Percentiles rank a stretch among this genome's conserved stretches.
phyloP scores from a whole-genome alignment of 352 stramenopile species.

The Elongisporangium prolatum region DNA sequence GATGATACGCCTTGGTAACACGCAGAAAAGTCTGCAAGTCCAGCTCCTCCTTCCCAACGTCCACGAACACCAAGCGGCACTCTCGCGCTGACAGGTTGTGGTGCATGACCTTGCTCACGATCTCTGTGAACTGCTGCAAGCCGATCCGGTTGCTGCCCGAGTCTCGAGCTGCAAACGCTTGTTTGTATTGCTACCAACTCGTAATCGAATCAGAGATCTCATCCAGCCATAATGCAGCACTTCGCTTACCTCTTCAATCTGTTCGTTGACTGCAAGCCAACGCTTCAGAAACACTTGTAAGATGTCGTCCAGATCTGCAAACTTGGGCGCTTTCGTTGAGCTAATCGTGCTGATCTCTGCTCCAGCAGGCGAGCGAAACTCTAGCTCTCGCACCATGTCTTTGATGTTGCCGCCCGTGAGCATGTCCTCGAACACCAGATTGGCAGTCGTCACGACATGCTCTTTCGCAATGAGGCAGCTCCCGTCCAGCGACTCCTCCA shows the following conservation, averaged over 20 bases:
- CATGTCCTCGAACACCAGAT: background rate
- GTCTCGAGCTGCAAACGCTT: constrained; percentile 41
- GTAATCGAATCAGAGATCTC: background rate
- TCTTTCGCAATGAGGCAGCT: background rate
- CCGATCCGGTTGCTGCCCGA: constrained; percentile 44
- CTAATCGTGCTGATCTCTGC: background rate
- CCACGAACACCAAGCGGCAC: constrained; percentile 59
- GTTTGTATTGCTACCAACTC: constrained; percentile 32
- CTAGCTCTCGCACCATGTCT: background rate
- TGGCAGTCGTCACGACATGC: background rate
- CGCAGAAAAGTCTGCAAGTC: constrained; percentile 47
- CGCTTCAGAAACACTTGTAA: constrained; percentile 54
- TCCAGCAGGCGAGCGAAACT: background rate
- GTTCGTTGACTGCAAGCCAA: constrained; percentile 37
- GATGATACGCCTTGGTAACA: constrained; percentile 52
- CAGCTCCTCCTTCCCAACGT: constrained; percentile 58
- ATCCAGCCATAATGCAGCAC: no score
- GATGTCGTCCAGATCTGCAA: constrained; percentile 62
- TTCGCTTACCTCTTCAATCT: constrained; percentile 47
- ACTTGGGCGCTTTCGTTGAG: constrained; percentile 1
- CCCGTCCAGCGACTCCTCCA: constrained; percentile 25
- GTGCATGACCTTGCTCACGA: constrained; percentile 58
- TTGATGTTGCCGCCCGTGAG: background rate
- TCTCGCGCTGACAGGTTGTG: constrained; percentile 40
- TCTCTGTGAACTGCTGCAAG: constrained; percentile 67